Percentiles rank a stretch among this genome's conserved stretches.
Conservation (phyloP, 106 monocot species). For the Dendrobium catenatum region DNA sequence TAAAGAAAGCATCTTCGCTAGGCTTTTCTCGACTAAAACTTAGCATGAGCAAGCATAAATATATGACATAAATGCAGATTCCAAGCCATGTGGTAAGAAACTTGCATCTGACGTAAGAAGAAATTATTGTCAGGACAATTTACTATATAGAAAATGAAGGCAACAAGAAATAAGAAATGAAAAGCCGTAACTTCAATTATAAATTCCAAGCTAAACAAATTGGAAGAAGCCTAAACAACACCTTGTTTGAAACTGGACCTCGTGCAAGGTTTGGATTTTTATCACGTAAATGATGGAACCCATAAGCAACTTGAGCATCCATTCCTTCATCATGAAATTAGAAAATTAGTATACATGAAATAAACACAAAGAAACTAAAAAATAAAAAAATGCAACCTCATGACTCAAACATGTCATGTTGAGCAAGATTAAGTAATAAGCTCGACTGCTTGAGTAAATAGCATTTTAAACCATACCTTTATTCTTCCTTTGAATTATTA, state of each 20-base stretch:
- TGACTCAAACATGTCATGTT: not conserved
- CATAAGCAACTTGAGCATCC: conserved; percentile 97
- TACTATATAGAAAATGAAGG: not conserved
- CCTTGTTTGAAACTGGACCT: conserved; percentile 88
- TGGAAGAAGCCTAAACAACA: conserved; percentile 1
- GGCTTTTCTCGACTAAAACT: not conserved
- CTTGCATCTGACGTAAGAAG: not conserved
- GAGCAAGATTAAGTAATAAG: not conserved
- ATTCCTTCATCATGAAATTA: conserved; percentile 50
- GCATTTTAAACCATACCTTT: not conserved
- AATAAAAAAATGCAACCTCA: not conserved
- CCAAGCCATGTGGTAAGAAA: not conserved
- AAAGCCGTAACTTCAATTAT: not conserved
- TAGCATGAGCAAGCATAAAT: not conserved
- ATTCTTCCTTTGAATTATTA: not conserved
- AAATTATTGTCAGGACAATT: not conserved
- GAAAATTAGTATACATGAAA: not conserved
- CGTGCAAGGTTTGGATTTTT: conserved; percentile 80
- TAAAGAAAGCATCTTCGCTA: not conserved
- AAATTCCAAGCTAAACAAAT: not conserved
- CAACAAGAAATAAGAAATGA: not conserved
- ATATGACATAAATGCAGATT: not conserved
- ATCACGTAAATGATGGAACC: conserved; percentile 83
- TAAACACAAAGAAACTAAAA: not conserved
- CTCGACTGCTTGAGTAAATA: not conserved